phyloP scores from a whole-genome alignment of 352 stramenopile genomes.

The Pythium aquatile region DNA sequence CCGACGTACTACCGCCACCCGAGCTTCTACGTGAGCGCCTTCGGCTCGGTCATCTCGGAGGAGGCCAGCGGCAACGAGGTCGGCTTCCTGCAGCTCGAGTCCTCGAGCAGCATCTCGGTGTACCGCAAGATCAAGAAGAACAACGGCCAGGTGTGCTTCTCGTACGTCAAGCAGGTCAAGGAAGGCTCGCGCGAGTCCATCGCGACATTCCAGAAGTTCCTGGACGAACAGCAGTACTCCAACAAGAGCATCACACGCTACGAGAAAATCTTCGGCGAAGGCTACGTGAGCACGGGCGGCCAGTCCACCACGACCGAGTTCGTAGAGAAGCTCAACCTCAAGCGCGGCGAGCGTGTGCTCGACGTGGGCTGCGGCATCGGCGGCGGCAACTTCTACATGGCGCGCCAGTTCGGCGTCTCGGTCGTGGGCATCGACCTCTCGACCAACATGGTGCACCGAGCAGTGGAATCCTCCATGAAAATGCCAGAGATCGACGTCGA shows the following conservation, averaged over 20 bases:
- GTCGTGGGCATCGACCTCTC: conserved; percentile 39
- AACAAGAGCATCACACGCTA: conserved; percentile 34
- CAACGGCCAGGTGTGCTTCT: conserved; percentile 40
- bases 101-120: conserved; percentile 52
- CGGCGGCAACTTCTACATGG: conserved; percentile 68
- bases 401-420: conserved; percentile 68
- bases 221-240: conserved; percentile 43
- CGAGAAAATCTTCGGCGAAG: conserved; percentile 43
- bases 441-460: conserved; percentile 39
- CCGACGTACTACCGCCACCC: conserved; percentile 41
- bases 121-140: conserved; percentile 35
- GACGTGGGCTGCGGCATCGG: conserved; percentile 81
- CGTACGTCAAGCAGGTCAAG: conserved; percentile 40
- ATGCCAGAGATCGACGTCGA: conserved; percentile 30
- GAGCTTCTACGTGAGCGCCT: conserved; percentile 40
- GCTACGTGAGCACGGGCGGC: conserved; percentile 39
- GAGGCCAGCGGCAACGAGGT: conserved; percentile 33
- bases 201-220: conserved; percentile 37
- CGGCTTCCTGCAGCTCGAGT: conserved; percentile 48
- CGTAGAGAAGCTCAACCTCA: conserved; percentile 31
- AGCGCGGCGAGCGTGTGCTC: conserved; percentile 38
- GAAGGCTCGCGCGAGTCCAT: conserved; percentile 36
- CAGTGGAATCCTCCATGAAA: conserved; percentile 40
- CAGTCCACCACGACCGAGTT: conserved; percentile 41
- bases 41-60: conserved; percentile 31